phyloP scores from a whole-genome alignment of 345 rosid species.

The Eucalyptus dawsonii region DNA sequence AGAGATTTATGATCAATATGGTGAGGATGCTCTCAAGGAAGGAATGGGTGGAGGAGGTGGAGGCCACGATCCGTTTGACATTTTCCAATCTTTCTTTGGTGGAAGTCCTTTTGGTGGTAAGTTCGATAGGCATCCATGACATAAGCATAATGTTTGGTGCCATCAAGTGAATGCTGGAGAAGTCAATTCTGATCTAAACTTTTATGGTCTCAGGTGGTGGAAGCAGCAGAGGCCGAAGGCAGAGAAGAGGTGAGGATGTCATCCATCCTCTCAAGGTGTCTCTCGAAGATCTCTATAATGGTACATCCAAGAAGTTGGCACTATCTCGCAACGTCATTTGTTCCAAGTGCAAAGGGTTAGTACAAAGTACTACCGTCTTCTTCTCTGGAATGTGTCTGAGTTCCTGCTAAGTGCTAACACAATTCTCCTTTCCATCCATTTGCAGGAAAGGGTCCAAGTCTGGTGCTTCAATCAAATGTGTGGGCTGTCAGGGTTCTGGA shows the following conservation, averaged over 20 bases:
- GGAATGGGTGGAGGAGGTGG: constrained; percentile 79
- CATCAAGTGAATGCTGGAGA: background rate
- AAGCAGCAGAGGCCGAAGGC: constrained; percentile 83
- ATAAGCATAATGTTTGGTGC: background rate
- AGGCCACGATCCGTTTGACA: constrained; percentile 68
- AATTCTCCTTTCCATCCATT: background rate
- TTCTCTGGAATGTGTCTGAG: background rate
- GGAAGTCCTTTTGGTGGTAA: constrained; percentile 64
- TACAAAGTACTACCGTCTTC: background rate
- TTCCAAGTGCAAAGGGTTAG: constrained; percentile 88
- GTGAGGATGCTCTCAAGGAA: constrained; percentile 82
- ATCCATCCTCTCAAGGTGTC: constrained; percentile 83
- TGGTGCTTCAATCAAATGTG: constrained; percentile 56
- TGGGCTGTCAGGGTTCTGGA: constrained; percentile 68
- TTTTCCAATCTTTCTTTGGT: constrained; percentile 70
- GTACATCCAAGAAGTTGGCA: constrained; percentile 74
- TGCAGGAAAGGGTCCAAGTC: constrained; percentile 70
- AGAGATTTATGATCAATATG: constrained; percentile 69
- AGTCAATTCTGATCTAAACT: background rate
- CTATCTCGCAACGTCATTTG: constrained; percentile 68
- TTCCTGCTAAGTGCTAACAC: background rate
- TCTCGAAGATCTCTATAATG: constrained; percentile 72
- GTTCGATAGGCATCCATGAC: background rate
- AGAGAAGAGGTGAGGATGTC: constrained; percentile 89
- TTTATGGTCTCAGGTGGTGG: constrained; percentile 29